Evolutionary conservation across 306 rosid species (phyloP).

Genomic region (Adenanthera pavonina): DNA sequence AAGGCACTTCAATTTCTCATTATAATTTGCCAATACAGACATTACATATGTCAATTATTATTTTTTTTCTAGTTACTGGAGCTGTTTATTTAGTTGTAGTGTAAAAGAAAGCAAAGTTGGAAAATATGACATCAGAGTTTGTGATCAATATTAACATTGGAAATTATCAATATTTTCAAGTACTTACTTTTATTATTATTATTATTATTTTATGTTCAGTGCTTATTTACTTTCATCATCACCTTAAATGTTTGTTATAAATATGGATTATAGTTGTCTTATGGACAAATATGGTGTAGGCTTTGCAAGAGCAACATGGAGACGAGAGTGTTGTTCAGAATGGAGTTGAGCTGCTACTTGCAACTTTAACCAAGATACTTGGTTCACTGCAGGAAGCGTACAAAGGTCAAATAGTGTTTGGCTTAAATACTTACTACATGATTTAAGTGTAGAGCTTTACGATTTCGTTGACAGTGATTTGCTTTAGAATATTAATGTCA

Average conservation of each 20-base stretch:
- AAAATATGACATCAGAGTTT: neutral
- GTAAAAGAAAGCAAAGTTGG: neutral
- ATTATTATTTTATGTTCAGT: neutral
- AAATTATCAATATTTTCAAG: neutral
- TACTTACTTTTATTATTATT: neutral
- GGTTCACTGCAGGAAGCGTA: conserved; percentile 71
- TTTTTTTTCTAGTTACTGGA: neutral
- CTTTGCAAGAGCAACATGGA: conserved; percentile 71
- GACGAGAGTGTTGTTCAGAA: conserved; percentile 58
- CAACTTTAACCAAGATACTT: conserved; percentile 70
- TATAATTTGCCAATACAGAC: neutral
- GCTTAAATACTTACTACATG: conserved; percentile 33
- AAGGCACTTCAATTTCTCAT: neutral
- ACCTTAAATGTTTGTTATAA: conserved; percentile 20
- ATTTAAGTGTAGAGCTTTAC: conserved; percentile 23
- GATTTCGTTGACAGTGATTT: conserved; percentile 15
- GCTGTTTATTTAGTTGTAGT: neutral
- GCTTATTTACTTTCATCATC: conserved; percentile 11
- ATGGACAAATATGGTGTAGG: conserved; percentile 51
- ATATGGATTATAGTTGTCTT: conserved; percentile 29
- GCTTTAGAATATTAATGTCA: conserved; percentile 29
- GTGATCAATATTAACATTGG: neutral
- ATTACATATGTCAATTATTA: neutral
- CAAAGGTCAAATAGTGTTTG: conserved; percentile 54
- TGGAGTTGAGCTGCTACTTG: conserved; percentile 61